phyloP scores from a whole-genome alignment of 352 stramenopile genomes.

The Pythium phragmiticola region DNA sequence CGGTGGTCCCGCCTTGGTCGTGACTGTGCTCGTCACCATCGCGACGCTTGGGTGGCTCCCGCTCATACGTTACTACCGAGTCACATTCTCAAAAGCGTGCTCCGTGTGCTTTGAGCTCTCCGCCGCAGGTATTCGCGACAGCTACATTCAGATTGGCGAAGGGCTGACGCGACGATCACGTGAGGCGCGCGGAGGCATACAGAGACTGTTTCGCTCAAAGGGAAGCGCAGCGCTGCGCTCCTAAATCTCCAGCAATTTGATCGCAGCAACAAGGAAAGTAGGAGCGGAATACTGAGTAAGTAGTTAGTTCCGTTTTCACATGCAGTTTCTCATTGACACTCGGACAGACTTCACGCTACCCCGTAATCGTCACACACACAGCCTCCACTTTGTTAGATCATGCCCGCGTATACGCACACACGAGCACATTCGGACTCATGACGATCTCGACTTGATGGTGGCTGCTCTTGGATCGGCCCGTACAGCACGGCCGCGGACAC shows the following conservation, averaged over 20 bases:
- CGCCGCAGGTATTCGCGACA: not conserved
- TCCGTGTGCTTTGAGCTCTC: not conserved
- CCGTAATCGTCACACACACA: not conserved
- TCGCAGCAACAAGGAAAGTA: not conserved
- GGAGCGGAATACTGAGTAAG: too few species aligned
- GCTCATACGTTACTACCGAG: not conserved
- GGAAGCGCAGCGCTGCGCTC: too few species aligned
- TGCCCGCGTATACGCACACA: conserved; percentile 7
- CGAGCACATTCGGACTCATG: conserved; percentile 6
- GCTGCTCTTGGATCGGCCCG: not conserved
- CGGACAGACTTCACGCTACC: not conserved
- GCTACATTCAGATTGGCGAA: not conserved
- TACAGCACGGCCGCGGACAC: not conserved
- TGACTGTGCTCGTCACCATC: not conserved
- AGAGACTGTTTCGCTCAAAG: not conserved
- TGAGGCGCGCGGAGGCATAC: not conserved
- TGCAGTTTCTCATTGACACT: not conserved
- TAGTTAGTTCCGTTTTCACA: too few species aligned
- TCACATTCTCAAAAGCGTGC: not conserved
- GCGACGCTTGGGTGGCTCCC: not conserved
- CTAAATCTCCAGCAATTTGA: too few species aligned
- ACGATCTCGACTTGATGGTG: conserved; percentile 9
- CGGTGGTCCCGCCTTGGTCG: not conserved
- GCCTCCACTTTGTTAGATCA: not conserved
- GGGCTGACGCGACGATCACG: not conserved